These are phyloP conservation scores for Helminthosporium solani DNA, from an alignment of 2,329 filamentous ascomycete species.

Conservation along the genomic window DNA sequence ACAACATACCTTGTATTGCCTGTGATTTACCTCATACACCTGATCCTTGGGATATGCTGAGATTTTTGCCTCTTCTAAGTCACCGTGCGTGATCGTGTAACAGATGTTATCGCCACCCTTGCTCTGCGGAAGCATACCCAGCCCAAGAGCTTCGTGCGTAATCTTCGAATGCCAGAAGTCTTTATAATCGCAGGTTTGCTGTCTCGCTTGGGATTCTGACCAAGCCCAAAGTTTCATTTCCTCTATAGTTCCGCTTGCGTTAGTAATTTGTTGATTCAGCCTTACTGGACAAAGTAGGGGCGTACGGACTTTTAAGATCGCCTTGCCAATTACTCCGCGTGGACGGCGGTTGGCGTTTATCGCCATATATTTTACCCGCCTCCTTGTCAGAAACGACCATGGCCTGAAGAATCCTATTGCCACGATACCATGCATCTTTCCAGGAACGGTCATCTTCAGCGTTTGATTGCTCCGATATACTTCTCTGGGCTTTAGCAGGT, in stretches of 20 bases:
- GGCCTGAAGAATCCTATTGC: no score
- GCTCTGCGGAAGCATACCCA: constrained; percentile 8
- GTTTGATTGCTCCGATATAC: no score
- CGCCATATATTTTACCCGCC: no score
- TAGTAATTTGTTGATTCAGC: background rate
- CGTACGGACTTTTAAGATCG: constrained; percentile 6
- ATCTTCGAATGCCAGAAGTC: constrained; percentile 13
- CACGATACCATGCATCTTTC: no score
- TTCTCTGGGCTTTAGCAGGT: no score
- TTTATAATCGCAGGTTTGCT: constrained; percentile 14
- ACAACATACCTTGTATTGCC: constrained; percentile 1
- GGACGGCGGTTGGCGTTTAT: no score
- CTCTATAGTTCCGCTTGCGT: background rate
- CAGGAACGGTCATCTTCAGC: no score
- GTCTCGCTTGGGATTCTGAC: constrained; percentile 2
- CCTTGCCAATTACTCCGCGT: constrained; percentile 16
- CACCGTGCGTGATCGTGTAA: constrained; percentile 20
- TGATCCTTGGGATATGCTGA: background rate
- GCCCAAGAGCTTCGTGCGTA: constrained; percentile 10
- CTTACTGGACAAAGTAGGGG: background rate
- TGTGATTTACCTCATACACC: constrained; percentile 6
- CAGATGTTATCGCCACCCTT: constrained; percentile 19
- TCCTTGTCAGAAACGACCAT: no score
- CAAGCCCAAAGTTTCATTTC: constrained; percentile 17
- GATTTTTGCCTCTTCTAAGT: constrained; percentile 1